Percentiles rank a stretch among this genome's conserved stretches.
Evolutionary conservation across 805 yeast species (phyloP).

Genomic region (Ogataea salicorniae): DNA sequence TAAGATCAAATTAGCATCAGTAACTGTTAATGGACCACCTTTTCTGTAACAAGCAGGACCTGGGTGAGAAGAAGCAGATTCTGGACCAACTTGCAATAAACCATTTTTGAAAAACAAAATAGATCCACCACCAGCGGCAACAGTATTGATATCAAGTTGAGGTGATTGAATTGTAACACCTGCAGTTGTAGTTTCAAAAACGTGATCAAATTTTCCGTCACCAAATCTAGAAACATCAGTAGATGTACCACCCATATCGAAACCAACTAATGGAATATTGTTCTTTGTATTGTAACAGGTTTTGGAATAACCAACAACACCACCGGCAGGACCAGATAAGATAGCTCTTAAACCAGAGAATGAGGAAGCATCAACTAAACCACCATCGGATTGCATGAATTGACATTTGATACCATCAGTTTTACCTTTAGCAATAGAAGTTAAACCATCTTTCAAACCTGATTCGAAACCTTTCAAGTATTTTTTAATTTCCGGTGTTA

Average conservation of each 20-base stretch:
- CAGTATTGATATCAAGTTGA: slow-evolving; percentile 74
- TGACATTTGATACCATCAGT: slow-evolving; percentile 50
- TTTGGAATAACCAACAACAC: slow-evolving; percentile 87
- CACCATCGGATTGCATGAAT: slow-evolving; percentile 97
- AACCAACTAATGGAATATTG: slow-evolving; percentile 64
- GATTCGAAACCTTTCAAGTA: slow-evolving; percentile 56
- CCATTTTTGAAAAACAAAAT: slow-evolving; percentile 64
- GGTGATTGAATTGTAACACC: slow-evolving; percentile 83
- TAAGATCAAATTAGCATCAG: slow-evolving; percentile 74
- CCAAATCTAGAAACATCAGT: slow-evolving; percentile 78
- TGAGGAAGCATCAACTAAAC: slow-evolving; percentile 74
- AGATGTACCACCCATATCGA: slow-evolving; percentile 91
- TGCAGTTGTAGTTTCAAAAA: slow-evolving; percentile 79
- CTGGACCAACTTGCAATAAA: slow-evolving; percentile 78
- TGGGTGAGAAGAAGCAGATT: slow-evolving; percentile 82
- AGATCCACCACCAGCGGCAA: slow-evolving; percentile 85
- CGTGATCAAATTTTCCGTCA: slow-evolving; percentile 64
- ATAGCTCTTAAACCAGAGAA: slow-evolving; percentile 89
- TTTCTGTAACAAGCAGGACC: slow-evolving; percentile 87
- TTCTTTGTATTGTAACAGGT: slow-evolving; percentile 64
- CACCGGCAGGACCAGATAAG: slow-evolving; percentile 96
- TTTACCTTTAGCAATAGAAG: slow-evolving; percentile 28
- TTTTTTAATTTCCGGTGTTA: slow-evolving; percentile 70
- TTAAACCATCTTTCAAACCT: slow-evolving; percentile 53
- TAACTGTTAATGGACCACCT: slow-evolving; percentile 78